Conservation (phyloP, 1,284 basidiomycete genomes). For the Pisolithus thermaeus region DNA sequence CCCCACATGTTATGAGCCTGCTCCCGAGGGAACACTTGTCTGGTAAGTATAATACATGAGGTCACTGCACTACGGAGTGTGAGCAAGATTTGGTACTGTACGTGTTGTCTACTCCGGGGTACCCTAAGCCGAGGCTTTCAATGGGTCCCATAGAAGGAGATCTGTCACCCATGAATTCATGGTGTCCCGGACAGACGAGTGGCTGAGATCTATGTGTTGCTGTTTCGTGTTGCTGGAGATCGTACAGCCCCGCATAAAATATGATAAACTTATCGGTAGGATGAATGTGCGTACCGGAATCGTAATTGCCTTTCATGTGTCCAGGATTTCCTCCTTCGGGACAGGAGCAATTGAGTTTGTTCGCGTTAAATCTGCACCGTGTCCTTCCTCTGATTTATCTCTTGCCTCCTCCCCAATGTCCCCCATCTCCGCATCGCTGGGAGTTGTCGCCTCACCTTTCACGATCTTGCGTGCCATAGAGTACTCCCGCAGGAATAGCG, state of each 20-base stretch:
- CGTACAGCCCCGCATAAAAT: background rate
- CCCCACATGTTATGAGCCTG: too few species aligned
- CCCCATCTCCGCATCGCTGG: slow-evolving; percentile 15
- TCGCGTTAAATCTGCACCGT: background rate
- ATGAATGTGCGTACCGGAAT: background rate
- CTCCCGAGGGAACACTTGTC: too few species aligned
- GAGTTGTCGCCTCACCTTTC: slow-evolving; percentile 25
- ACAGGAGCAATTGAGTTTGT: background rate
- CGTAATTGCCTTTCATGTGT: background rate
- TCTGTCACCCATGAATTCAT: too few species aligned
- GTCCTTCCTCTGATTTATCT: background rate
- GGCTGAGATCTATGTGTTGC: background rate
- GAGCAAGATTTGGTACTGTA: background rate
- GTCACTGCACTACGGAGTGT: too few species aligned
- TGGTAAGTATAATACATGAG: too few species aligned
- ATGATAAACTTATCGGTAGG: background rate
- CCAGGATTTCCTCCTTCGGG: background rate
- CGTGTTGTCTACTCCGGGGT: background rate
- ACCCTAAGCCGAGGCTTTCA: background rate
- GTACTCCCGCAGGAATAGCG: slow-evolving; percentile 55
- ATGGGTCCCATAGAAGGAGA: background rate
- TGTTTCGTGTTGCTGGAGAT: background rate
- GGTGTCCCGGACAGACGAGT: too few species aligned
- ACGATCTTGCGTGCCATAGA: slow-evolving; percentile 56
- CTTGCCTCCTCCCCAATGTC: background rate